Evolutionary conservation across 441 rosid species (phyloP), one percentile per base, ranked within the genome.

Genomic region (Erodium moschatum): DNA sequence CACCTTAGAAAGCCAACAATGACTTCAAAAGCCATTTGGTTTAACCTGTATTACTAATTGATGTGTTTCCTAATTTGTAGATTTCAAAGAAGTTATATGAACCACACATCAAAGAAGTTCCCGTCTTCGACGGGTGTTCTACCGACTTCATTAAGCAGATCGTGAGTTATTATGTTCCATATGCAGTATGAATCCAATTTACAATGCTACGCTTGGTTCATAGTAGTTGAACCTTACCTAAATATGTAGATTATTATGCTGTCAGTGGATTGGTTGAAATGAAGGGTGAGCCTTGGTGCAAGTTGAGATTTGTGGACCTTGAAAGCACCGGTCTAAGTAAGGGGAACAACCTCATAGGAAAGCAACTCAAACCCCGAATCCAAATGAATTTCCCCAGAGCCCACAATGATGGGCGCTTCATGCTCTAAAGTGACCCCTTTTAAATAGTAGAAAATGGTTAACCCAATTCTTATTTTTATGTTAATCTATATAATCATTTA

Each of bases 131-230:
- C 69, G 97, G 80, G 65, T 94, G 99, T 74, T 89, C 99, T 16
- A 66, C 84, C 0, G 97, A 88, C 80, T 88, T 94, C 66, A 84
- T 91, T 24, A 88, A 85, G 73, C 99, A 94, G 80, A 89, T 94
- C 50, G 98, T 89, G 79, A 82, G 96, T 15, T 78, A 64, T 54
- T 50, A 13, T 50, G 58, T 50, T 50, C 58, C 58, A 50, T 50
- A 50, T 50, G 58, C 19, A 15, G 19, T 18, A 67, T 61, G 64
- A 67, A 18, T 19, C 11, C 19, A 50, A 50, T 15, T 50, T 50
- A 50, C 8, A 15, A n/a, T 35, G 18, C 19, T 15, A 15, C n/a
- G 1, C 16, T 13, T 15, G 6, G 18, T 50, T 50, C 58, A 13
- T 50, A 13, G 58, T 5, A 50, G 3, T 15, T 50, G 16, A 50